Conservation (phyloP, 805 yeast species). For the Candida dajiaensis region DNA sequence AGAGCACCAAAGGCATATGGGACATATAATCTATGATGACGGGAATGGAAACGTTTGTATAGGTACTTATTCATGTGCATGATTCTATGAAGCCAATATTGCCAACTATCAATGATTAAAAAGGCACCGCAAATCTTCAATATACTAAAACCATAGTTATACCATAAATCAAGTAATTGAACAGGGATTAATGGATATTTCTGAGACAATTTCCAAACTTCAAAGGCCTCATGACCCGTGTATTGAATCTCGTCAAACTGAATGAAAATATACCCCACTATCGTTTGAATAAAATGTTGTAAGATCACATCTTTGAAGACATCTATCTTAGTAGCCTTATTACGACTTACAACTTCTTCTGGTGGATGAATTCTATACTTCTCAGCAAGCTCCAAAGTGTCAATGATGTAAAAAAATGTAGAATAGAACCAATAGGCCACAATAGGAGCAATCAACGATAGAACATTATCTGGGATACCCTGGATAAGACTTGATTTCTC, state of each 20-base stretch:
- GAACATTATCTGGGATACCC: conserved; percentile 63
- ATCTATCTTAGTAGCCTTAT: conserved; percentile 62
- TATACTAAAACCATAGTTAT: conserved; percentile 58
- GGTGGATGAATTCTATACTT: conserved; percentile 87
- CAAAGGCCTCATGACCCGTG: conserved; percentile 46
- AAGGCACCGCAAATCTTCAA: conserved; percentile 59
- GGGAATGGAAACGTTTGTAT: conserved; percentile 81
- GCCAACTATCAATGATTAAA: conserved; percentile 88
- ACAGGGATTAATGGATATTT: conserved; percentile 35
- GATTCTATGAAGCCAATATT: conserved; percentile 78
- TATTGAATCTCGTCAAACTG: conserved; percentile 49
- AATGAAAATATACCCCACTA: conserved; percentile 55
- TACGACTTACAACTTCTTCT: conserved; percentile 71
- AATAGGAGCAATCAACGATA: conserved; percentile 73
- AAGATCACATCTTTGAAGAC: conserved; percentile 77
- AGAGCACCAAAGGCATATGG: conserved; percentile 97
- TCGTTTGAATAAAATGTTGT: conserved; percentile 81
- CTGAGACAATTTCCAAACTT: conserved; percentile 38
- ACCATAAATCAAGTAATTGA: conserved; percentile 41
- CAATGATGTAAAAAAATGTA: conserved; percentile 66
- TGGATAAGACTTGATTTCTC: conserved; percentile 40
- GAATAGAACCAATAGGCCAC: conserved; percentile 82
- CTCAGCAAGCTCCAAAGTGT: conserved; percentile 70
- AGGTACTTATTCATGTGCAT: conserved; percentile 81
- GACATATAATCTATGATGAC: conserved; percentile 90